Conservation (phyloP, 306 rosid species). For the Vigna nakashimae region DNA sequence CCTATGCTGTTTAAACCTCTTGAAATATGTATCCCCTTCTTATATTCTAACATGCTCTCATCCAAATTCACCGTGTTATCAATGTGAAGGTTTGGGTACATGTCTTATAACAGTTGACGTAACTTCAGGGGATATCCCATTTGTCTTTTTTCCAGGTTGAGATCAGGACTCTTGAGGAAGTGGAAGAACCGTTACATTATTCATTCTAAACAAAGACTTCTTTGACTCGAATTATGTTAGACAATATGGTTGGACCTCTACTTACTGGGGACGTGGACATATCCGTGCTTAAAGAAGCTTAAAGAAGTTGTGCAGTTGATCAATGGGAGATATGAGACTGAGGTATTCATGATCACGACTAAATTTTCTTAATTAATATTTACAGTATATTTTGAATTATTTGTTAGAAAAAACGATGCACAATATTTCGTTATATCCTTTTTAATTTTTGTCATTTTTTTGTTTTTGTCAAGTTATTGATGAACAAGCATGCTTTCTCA, state of each 20-base stretch:
- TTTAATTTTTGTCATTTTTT: neutral
- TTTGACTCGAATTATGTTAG: constrained; percentile 91
- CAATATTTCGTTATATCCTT: constrained; percentile 4
- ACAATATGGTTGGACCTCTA: constrained; percentile 91
- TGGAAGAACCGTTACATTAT: constrained; percentile 66
- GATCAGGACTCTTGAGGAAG: constrained; percentile 89
- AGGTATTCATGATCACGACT: constrained; percentile 54
- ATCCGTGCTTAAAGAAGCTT: constrained; percentile 82
- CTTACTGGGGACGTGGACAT: constrained; percentile 78
- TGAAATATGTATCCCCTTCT: too few relatives aligned
- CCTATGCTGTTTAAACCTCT: too few relatives aligned
- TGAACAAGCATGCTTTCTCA: constrained; percentile 22
- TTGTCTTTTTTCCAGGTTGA: constrained; percentile 68
- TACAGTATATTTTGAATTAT: constrained; percentile 4
- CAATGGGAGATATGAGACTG: constrained; percentile 81
- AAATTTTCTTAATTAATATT: constrained; percentile 20
- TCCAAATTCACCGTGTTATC: neutral
- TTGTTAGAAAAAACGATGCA: constrained; percentile 21
- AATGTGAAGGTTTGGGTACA: neutral
- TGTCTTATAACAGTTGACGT: neutral
- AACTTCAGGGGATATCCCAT: neutral
- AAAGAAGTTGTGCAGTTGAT: constrained; percentile 54
- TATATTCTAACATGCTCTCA: too few relatives aligned
- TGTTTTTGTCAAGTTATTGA: constrained; percentile 2
- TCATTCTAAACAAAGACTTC: constrained; percentile 78